phyloP scores from a whole-genome alignment of 1,284 basidiomycete species.

The Fistulinella staudtii region DNA sequence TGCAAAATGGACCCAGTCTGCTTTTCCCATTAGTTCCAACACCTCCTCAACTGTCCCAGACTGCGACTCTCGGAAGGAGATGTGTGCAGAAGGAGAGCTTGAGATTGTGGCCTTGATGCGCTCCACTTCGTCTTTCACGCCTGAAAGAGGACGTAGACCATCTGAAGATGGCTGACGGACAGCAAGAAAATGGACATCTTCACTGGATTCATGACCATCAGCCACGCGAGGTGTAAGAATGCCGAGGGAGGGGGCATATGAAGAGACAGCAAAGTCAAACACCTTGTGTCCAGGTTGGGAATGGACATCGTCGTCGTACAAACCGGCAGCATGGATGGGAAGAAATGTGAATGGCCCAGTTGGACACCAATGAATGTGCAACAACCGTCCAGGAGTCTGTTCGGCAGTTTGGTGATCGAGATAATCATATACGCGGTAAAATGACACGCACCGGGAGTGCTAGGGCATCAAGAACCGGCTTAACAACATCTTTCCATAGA shows the following conservation, averaged over 20 bases:
- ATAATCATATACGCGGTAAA: no score
- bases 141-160: background rate
- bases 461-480: no score
- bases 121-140: background rate
- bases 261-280: background rate
- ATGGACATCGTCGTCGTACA: background rate
- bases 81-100: background rate
- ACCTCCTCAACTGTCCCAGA: background rate
- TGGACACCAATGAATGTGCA: no score
- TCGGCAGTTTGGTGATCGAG: no score
- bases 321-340: no score
- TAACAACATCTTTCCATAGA: no score
- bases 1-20: background rate
- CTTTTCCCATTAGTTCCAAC: background rate
- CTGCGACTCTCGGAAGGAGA: background rate
- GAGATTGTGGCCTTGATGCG: background rate
- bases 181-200: background rate
- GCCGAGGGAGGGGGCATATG: background rate
- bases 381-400: no score
- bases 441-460: no score
- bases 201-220: background rate
- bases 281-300: background rate
- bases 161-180: background rate
- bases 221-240: background rate
- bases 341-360: no score